Evolutionary conservation across 139 green algal genomes (phyloP), one percentile per base, ranked within the genome.

Genomic region (Mesotaenium endlicherianum): DNA sequence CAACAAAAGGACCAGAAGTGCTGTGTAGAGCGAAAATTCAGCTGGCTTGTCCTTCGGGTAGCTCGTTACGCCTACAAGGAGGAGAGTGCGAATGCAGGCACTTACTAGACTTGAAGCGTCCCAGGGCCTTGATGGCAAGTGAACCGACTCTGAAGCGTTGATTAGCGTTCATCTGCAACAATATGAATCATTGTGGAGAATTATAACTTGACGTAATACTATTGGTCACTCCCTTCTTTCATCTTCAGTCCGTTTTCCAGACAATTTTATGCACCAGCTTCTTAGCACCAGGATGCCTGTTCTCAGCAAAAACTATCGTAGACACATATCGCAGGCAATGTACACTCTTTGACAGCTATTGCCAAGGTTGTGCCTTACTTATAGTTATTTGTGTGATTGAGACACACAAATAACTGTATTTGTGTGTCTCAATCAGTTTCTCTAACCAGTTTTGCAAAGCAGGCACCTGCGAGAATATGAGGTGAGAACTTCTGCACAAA

Each of bases 101-200:
- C 26, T 49, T 40, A 77, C 70, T 40, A 42, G 41, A 59, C 70
- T 77, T 77, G 70, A 77, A 77, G 26, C 43, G 41, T 31, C 26
- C 36, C 20, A 57, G 39, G 20, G 70, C 70, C 70, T 57, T 55
- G 14, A 77, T 36, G 16, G 70, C 70, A 49, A 36, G 41, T n/a
- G 42, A n/a, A 3, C 70, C 70, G 39, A 77, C 70, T 42, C 43
- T 31, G 30, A 77, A 36, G 39, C 70, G 70, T 39, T 38, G 26
- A 38, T 20, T 14, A 16, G 36, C 16, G 0, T 31, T 44, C 60
- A 72, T 72, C 60, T 72, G 60, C 31, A 38, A 70, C 16, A 30
- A 30, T 40, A 34, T n/a, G 55, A n/a, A n/a, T n/a, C n/a, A n/a
- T n/a, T n/a, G n/a, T n/a, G n/a, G n/a, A n/a, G n/a, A n/a, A n/a